A percentile compares a stretch with the other conserved stretches of the same genome.
Conservation (phyloP, 106 monocot species). For the Gastrodia elata region DNA sequence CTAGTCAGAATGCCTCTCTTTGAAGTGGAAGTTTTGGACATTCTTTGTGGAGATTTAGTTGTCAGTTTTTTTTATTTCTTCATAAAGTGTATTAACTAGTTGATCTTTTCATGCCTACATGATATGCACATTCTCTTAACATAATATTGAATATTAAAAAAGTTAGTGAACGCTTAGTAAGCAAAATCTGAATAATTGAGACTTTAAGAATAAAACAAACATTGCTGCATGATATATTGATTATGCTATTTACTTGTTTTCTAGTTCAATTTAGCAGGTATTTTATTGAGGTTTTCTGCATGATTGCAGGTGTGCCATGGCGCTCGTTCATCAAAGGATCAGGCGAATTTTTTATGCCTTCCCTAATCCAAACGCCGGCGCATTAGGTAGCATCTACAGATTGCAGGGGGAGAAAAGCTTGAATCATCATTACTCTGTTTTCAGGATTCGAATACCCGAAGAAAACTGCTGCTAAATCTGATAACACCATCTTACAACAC, state of each 20-base stretch:
- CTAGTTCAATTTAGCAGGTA: not conserved
- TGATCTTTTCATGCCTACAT: not conserved
- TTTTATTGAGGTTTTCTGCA: not conserved
- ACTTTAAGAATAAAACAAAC: not conserved
- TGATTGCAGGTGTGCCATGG: slow-evolving; percentile 90
- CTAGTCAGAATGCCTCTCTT: not conserved
- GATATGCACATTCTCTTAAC: not conserved
- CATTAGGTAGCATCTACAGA: slow-evolving; percentile 63
- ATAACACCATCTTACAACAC: no score
- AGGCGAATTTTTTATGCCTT: slow-evolving; percentile 77
- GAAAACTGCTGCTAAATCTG: no score
- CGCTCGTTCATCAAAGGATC: slow-evolving; percentile 90
- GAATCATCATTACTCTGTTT: slow-evolving; percentile 89
- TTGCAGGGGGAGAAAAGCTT: slow-evolving; percentile 81
- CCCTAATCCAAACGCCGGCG: slow-evolving; percentile 73
- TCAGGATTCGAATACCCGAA: slow-evolving; percentile 13
- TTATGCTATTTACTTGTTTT: not conserved
- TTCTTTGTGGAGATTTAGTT: not conserved
- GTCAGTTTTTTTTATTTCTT: not conserved
- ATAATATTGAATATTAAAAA: not conserved
- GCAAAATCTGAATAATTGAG: not conserved
- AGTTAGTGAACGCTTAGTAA: not conserved
- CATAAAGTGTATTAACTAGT: not conserved
- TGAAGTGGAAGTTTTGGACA: not conserved
- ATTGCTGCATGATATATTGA: no score